Conservation (phyloP, 2,329 filamentous ascomycete species). For the Calcarisporium arbuscula region DNA sequence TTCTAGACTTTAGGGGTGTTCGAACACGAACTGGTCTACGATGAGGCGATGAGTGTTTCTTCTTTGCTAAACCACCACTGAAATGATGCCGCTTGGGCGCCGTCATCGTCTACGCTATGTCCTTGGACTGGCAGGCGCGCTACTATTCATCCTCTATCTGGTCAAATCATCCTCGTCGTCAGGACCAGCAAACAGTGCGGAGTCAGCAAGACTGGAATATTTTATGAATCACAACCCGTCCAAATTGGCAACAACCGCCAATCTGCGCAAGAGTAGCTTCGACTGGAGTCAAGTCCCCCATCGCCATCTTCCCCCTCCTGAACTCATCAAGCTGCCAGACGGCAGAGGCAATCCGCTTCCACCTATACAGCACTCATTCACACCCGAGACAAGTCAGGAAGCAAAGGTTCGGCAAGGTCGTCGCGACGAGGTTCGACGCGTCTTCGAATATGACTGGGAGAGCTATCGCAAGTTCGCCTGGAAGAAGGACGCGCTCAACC, state of each 20-base stretch:
- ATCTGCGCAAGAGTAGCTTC: slow-evolving; percentile 31
- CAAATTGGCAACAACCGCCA: slow-evolving; percentile 1
- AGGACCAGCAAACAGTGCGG: no score
- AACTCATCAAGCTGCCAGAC: slow-evolving; percentile 18
- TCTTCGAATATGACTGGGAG: slow-evolving; percentile 31
- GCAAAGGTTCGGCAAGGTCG: slow-evolving; percentile 21
- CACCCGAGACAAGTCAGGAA: slow-evolving; percentile 17
- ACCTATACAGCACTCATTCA: slow-evolving; percentile 28
- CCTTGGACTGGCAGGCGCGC: no score
- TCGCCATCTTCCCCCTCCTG: slow-evolving; percentile 16
- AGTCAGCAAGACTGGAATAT: slow-evolving; percentile 16
- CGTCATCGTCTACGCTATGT: no score
- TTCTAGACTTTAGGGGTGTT: no score
- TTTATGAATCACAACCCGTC: slow-evolving; percentile 23
- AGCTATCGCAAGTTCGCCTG: slow-evolving; percentile 58
- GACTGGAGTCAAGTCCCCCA: slow-evolving; percentile 27
- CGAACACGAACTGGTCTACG: no score
- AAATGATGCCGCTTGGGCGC: no score
- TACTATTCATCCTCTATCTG: no score
- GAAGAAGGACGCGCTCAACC: slow-evolving; percentile 57
- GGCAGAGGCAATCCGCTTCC: slow-evolving; percentile 18
- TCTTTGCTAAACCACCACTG: no score
- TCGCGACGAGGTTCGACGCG: slow-evolving; percentile 23
- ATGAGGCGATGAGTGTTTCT: no score
- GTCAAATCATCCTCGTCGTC: no score